Conservation (phyloP, 73 alveolate species). For the Paramecium octaurelia region DNA sequence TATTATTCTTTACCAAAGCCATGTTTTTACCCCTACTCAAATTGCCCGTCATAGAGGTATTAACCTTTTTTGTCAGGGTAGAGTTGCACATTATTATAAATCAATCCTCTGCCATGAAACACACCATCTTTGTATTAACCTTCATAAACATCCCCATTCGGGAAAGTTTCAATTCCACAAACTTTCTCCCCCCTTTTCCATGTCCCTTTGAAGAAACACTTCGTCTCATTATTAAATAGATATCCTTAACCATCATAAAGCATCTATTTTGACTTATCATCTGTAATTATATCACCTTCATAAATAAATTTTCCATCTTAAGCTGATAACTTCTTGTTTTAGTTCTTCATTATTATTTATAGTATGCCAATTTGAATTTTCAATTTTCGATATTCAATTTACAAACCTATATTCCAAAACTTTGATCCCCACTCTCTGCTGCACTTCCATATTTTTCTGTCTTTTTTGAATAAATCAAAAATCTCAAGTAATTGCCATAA, state of each 20-base stretch:
- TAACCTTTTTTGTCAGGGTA: neutral
- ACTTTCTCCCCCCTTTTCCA: conserved; percentile 20
- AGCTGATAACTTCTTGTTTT: neutral
- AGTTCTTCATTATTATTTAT: neutral
- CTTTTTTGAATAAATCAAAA: neutral
- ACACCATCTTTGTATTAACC: conserved; percentile 38
- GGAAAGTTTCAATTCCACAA: conserved; percentile 52
- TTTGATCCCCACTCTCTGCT: neutral
- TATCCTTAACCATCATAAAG: conserved; percentile 49
- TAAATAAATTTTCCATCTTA: neutral
- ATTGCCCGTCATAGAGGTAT: conserved; percentile 41
- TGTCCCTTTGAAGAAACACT: conserved; percentile 53
- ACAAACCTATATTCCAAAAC: neutral
- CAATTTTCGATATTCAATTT: neutral
- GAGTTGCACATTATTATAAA: neutral
- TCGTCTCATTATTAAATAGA: conserved; percentile 29
- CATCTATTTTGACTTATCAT: neutral
- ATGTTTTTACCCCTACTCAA: conserved; percentile 6
- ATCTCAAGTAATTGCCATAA: neutral
- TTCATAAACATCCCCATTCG: conserved; percentile 61
- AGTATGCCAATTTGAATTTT: neutral
- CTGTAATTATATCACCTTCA: conserved; percentile 2
- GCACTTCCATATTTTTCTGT: conserved; percentile 10
- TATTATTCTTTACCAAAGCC: conserved; percentile 48
- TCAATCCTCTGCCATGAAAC: conserved; percentile 50